A percentile compares a stretch with the other conserved stretches of the same genome.
These are phyloP conservation scores for Pseudocercospora ulei DNA, from an alignment of 2,329 filamentous ascomycete species.

Conservation along the genomic window DNA sequence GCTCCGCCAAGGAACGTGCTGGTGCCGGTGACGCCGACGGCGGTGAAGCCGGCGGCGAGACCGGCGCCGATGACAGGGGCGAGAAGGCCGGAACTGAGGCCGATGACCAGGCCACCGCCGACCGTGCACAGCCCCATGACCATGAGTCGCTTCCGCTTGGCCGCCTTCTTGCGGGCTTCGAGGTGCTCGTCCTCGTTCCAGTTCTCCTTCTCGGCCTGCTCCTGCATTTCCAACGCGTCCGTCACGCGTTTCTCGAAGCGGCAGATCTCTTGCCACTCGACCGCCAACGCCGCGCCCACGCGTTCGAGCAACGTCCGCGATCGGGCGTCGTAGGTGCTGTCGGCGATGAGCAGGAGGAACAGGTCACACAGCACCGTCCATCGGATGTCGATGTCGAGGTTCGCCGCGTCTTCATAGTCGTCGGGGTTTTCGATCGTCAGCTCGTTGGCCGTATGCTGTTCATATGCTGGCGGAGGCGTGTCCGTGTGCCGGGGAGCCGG, in stretches of 20 bases:
- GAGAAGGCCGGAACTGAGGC: conserved; percentile 79
- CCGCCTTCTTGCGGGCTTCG: conserved; percentile 70
- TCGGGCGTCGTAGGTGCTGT: conserved; percentile 82
- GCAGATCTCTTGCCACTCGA: conserved; percentile 87
- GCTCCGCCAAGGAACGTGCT: conserved; percentile 80
- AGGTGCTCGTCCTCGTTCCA: conserved; percentile 97
- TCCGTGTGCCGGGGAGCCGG: conserved; percentile 27
- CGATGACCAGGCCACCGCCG: conserved; percentile 88
- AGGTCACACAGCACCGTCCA: conserved; percentile 97
- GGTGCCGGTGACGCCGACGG: conserved; percentile 84
- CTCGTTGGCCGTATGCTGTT: conserved; percentile 57
- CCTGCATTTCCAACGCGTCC: conserved; percentile 95
- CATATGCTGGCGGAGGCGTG: conserved; percentile 45
- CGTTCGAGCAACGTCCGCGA: conserved; percentile 75
- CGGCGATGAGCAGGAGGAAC: conserved; percentile 91
- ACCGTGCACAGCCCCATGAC: conserved; percentile 97
- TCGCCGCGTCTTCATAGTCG: conserved; percentile 68
- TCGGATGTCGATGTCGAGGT: conserved; percentile 87
- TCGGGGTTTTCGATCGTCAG: conserved; percentile 73
- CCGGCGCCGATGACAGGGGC: conserved; percentile 91
- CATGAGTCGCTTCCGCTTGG: conserved; percentile 72
- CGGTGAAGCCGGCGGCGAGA: conserved; percentile 86
- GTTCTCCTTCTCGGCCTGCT: conserved; percentile 84
- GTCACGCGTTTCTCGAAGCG: conserved; percentile 95
- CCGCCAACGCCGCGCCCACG: conserved; percentile 68